A percentile compares a stretch with the other conserved stretches of the same genome.
Evolutionary conservation across 768 basidiomycete species (phyloP).

Genomic region (Phanerodontia chrysosporium): DNA sequence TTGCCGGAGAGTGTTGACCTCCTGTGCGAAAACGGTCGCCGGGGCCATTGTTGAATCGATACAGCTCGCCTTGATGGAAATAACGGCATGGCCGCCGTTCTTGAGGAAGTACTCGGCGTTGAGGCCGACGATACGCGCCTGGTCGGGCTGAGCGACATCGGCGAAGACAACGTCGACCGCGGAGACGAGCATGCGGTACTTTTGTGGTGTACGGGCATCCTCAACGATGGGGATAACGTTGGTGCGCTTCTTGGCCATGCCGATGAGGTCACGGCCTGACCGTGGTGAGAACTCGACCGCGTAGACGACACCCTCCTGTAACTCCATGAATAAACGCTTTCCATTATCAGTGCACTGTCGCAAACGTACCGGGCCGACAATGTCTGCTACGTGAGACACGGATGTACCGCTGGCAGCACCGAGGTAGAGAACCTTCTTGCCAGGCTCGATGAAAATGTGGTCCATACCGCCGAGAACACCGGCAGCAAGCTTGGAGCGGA

Average conservation of each 20-base stretch:
- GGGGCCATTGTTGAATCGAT: slow-evolving; percentile 94
- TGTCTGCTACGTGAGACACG: slow-evolving; percentile 98
- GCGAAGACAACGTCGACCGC: slow-evolving; percentile 97
- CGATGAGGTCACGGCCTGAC: slow-evolving; percentile 95
- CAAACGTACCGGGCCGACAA: slow-evolving; percentile 93
- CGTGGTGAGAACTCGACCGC: slow-evolving; percentile 97
- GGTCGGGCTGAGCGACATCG: slow-evolving; percentile 97
- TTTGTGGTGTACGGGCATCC: slow-evolving; percentile 94
- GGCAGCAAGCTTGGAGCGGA: slow-evolving; percentile 94
- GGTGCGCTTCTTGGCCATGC: slow-evolving; percentile 99
- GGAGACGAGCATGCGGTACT: slow-evolving; percentile 94
- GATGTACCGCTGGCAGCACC: slow-evolving; percentile 97
- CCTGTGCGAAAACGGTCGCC: slow-evolving; percentile 82
- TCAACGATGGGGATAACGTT: slow-evolving; percentile 99
- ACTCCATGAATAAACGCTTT: slow-evolving; percentile 4
- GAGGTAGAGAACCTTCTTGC: slow-evolving; percentile 94
- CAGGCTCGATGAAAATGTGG: slow-evolving; percentile 87
- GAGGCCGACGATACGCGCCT: slow-evolving; percentile 91
- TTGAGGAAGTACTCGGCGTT: slow-evolving; percentile 97
- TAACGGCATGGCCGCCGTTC: slow-evolving; percentile 85
- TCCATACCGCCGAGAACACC: slow-evolving; percentile 96
- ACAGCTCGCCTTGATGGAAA: slow-evolving; percentile 99
- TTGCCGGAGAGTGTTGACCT: slow-evolving; percentile 77
- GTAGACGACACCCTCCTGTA: slow-evolving; percentile 91
- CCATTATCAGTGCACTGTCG: too few relatives aligned